Conservation (phyloP, 2,329 filamentous ascomycete genomes). For the Ophiostoma australiae region DNA sequence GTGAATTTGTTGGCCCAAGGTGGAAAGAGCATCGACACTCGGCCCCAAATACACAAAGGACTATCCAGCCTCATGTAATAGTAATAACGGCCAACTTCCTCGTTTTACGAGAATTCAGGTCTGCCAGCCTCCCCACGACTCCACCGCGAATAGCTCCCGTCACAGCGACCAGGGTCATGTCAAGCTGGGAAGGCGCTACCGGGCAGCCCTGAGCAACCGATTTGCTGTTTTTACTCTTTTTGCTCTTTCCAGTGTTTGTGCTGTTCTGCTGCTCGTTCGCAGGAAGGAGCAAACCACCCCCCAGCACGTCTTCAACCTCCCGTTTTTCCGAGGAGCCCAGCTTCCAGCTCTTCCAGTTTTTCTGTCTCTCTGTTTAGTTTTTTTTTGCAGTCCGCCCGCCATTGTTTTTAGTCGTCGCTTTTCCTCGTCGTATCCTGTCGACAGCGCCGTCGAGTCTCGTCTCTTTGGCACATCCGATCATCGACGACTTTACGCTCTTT, state of each 20-base stretch:
- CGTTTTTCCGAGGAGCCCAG: conserved; percentile 21
- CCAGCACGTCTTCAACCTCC: conserved; percentile 25
- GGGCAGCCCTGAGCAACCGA: conserved; percentile 9
- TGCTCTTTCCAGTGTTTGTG: background rate
- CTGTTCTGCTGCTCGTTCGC: background rate
- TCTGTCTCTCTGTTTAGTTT: conserved; percentile 1
- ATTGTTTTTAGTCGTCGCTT: conserved; percentile 12
- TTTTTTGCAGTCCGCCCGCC: conserved; percentile 30
- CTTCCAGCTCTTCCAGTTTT: conserved; percentile 16
- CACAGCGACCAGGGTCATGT: conserved; percentile 19
- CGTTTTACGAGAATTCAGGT: background rate
- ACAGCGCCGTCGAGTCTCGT: conserved; percentile 8
- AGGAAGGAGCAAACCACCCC: conserved; percentile 20
- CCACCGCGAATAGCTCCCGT: conserved; percentile 25
- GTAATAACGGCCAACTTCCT: background rate
- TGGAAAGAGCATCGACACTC: background rate
- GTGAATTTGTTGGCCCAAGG: background rate
- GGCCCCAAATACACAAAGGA: background rate
- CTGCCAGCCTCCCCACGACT: conserved; percentile 22
- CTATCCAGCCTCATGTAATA: conserved; percentile 9
- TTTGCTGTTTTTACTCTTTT: background rate
- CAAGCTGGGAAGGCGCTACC: conserved; percentile 22
- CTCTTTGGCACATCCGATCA: background rate
- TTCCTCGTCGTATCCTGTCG: conserved; percentile 2
- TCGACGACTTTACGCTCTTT: background rate